A percentile compares a stretch with the other conserved stretches of the same genome.
Evolutionary conservation across 352 stramenopile species (phyloP).

Genomic region (Pythium biforme): DNA sequence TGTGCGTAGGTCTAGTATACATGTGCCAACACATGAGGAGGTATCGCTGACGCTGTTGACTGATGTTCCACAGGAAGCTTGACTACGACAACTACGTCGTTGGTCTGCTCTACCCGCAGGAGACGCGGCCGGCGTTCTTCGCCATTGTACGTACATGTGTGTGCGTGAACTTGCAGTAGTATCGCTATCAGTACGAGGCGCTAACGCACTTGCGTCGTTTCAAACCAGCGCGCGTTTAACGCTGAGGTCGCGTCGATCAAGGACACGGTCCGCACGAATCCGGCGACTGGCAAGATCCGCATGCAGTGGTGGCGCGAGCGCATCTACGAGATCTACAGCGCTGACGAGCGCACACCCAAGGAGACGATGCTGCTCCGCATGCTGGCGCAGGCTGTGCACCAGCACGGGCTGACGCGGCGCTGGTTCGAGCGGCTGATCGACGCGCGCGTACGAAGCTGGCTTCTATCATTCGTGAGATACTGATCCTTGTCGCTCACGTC

Average conservation of each 20-base stretch:
- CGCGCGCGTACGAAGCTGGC: constrained; percentile 54
- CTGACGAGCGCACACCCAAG: constrained; percentile 16
- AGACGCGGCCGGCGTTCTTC: constrained; percentile 70
- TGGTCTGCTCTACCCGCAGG: constrained; percentile 64
- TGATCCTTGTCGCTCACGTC: background rate
- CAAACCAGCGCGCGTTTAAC: constrained; percentile 89
- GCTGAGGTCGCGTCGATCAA: constrained; percentile 90
- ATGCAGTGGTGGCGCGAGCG: constrained; percentile 92
- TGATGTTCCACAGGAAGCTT: constrained; percentile 48
- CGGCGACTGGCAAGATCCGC: constrained; percentile 85
- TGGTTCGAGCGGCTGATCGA: constrained; percentile 92
- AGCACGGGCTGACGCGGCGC: constrained; percentile 77
- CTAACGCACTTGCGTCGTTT: too few species aligned
- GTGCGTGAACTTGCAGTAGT: too few species aligned
- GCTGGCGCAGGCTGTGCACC: constrained; percentile 60
- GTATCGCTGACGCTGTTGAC: background rate
- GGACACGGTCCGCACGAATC: constrained; percentile 84
- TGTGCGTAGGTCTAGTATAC: constrained; percentile 24
- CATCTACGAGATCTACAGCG: constrained; percentile 68
- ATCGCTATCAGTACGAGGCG: too few species aligned
- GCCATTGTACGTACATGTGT: constrained; percentile 67
- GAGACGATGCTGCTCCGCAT: constrained; percentile 72
- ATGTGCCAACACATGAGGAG: background rate
- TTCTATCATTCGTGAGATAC: too few species aligned
- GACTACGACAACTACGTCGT: constrained; percentile 87